Percentiles rank a stretch among this genome's conserved stretches.
Evolutionary conservation across 495 filamentous ascomycete genomes (phyloP).

Genomic region (Penicillium malachiteum): DNA sequence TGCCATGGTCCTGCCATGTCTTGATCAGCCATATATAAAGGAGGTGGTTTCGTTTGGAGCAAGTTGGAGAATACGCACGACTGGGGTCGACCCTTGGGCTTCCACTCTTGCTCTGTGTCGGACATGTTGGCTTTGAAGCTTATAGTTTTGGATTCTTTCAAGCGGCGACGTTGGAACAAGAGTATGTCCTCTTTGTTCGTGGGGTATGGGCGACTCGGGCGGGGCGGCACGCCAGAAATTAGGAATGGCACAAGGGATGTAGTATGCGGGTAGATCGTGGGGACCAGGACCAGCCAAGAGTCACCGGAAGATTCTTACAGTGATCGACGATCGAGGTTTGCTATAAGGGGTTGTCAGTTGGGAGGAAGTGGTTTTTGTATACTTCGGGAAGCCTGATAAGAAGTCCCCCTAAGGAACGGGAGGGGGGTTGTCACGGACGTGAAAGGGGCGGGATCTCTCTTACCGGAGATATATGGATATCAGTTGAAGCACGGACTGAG

Average conservation of each 20-base stretch:
- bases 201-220: constrained; percentile 12
- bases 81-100: constrained; percentile 74
- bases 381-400: constrained; percentile 6
- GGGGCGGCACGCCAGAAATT: not conserved
- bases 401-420: constrained; percentile 5
- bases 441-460: not conserved
- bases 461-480: constrained; percentile 3
- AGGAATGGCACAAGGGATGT: constrained; percentile 1
- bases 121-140: constrained; percentile 42
- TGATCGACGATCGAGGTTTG: constrained; percentile 2
- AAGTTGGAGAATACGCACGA: constrained; percentile 58
- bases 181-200: not conserved
- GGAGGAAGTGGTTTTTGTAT: constrained; percentile 1
- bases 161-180: not conserved
- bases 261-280: constrained; percentile 10
- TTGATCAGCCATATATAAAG: constrained; percentile 23
- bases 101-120: constrained; percentile 71
- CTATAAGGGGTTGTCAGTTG: not conserved
- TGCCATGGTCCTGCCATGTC: constrained; percentile 69
- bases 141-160: not conserved
- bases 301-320: constrained; percentile 5
- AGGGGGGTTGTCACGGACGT: constrained; percentile 2
- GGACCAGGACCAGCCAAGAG: constrained; percentile 29
- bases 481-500: constrained; percentile 1
- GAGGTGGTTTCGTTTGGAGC: not conserved